These are phyloP conservation scores for Tolypocladium sp. DNA, from an alignment of 2,329 filamentous ascomycete species.

Conservation along the genomic window DNA sequence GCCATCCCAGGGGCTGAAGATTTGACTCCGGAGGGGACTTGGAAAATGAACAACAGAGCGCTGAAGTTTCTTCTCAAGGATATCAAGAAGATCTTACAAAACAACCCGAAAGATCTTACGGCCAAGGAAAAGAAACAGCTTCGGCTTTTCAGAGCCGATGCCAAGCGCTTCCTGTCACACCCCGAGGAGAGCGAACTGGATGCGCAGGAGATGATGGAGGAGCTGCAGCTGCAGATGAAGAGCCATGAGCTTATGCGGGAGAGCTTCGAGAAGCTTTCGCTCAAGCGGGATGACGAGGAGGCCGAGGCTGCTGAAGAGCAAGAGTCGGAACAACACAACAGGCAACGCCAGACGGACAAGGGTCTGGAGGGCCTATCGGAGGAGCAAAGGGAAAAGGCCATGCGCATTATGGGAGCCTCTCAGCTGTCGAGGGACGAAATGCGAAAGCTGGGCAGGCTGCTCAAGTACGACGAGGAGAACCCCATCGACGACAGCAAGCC, in stretches of 20 bases:
- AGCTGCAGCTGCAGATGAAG: constrained; percentile 22
- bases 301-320: constrained; percentile 8
- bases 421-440: constrained; percentile 40
- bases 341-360: constrained; percentile 21
- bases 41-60: constrained; percentile 14
- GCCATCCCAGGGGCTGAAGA: constrained; percentile 2
- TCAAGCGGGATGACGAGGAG: constrained; percentile 6
- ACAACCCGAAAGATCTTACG: constrained; percentile 42
- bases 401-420: constrained; percentile 21
- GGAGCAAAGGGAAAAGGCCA: constrained; percentile 21
- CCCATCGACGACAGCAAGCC: constrained; percentile 69
- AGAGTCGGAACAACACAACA: constrained; percentile 14
- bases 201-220: constrained; percentile 18
- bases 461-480: constrained; percentile 62
- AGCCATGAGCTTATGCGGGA: constrained; percentile 20
- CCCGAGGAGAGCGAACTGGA: constrained; percentile 20
- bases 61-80: constrained; percentile 19
- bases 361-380: constrained; percentile 23
- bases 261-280: constrained; percentile 18
- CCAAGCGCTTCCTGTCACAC: constrained; percentile 49
- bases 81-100: constrained; percentile 24
- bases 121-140: constrained; percentile 69
- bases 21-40: constrained; percentile 13
- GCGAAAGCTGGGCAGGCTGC: constrained; percentile 42
- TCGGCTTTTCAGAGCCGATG: constrained; percentile 59